Conservation (phyloP, 805 yeast species). For the Candida wancherniae region DNA sequence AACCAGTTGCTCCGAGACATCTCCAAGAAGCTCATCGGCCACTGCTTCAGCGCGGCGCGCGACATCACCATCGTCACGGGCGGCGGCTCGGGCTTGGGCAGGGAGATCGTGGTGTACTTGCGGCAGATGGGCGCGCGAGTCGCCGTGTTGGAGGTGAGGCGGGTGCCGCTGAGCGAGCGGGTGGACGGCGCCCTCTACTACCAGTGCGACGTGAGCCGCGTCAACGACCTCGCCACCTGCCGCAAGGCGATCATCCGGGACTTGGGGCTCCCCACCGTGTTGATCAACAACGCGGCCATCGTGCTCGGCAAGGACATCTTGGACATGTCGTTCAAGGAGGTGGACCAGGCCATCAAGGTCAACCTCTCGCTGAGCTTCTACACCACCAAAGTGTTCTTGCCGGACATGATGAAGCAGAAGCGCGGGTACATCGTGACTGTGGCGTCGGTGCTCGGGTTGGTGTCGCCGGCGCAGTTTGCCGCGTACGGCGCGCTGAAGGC, state of each 20-base stretch:
- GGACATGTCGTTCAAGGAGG: conserved; percentile 51
- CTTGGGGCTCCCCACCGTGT: conserved; percentile 57
- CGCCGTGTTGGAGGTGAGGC: conserved; percentile 58
- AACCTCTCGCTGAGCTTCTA: conserved; percentile 69
- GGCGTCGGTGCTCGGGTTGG: conserved; percentile 79
- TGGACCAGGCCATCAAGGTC: conserved; percentile 58
- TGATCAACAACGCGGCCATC: conserved; percentile 86
- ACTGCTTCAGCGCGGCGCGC: conserved; percentile 43
- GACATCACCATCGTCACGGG: conserved; percentile 81
- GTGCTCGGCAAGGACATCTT: conserved; percentile 53
- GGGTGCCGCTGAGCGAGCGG: conserved; percentile 34
- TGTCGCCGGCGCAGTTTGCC: conserved; percentile 76
- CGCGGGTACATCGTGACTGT: conserved; percentile 78
- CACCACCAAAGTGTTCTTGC: conserved; percentile 65
- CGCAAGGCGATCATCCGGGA: conserved; percentile 39
- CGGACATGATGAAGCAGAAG: conserved; percentile 55
- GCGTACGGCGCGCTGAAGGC: conserved; percentile 91
- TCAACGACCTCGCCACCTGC: conserved; percentile 38
- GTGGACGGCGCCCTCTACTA: conserved; percentile 47
- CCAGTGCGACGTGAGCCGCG: conserved; percentile 65
- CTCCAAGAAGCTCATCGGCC: conserved; percentile 35
- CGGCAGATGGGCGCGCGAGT: conserved; percentile 43
- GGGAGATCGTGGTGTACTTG: conserved; percentile 50
- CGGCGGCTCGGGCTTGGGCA: conserved; percentile 77
- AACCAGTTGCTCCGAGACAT: conserved; percentile 10